These are phyloP conservation scores for Gonium pectorale DNA, from an alignment of 139 green algal species.

Conservation along the genomic window DNA sequence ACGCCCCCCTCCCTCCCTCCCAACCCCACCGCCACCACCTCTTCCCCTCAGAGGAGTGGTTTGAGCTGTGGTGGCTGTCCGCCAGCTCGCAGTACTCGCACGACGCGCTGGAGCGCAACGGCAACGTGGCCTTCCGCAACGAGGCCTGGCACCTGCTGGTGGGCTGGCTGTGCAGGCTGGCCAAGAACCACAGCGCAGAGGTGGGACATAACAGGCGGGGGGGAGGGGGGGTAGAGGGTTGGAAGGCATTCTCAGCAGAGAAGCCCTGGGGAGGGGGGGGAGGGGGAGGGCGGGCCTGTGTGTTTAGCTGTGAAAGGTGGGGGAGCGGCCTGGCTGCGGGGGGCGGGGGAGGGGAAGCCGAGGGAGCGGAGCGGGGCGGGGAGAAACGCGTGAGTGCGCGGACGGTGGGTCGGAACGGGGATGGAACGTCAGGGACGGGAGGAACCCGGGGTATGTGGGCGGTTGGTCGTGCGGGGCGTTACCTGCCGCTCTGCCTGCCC, in stretches of 20 bases:
- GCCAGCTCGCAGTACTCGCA: slow-evolving; percentile 18
- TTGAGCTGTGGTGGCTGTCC: slow-evolving; percentile 59
- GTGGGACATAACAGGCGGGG: no score
- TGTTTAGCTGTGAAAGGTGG: no score
- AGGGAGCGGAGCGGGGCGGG: no score
- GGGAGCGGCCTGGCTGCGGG: neutral
- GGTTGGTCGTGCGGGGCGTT: no score
- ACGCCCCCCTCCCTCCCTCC: neutral
- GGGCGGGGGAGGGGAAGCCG: no score
- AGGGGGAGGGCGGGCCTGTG: neutral
- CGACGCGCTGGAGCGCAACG: slow-evolving; percentile 11
- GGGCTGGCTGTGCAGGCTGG: slow-evolving; percentile 42
- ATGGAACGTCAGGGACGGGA: no score
- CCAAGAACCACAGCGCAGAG: slow-evolving; percentile 34
- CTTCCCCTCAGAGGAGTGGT: slow-evolving; percentile 54
- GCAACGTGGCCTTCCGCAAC: slow-evolving; percentile 32
- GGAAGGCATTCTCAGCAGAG: no score
- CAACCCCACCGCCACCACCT: neutral
- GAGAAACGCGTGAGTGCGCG: no score
- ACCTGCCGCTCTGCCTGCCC: no score
- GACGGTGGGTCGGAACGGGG: no score
- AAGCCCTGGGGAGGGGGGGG: neutral
- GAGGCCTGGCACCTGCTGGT: slow-evolving; percentile 42
- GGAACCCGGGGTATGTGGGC: no score
- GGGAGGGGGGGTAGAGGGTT: no score